Base-by-base conservation (phyloP, 495 filamentous ascomycete genomes). In the Lasiosphaeris hirsuta region DNA sequence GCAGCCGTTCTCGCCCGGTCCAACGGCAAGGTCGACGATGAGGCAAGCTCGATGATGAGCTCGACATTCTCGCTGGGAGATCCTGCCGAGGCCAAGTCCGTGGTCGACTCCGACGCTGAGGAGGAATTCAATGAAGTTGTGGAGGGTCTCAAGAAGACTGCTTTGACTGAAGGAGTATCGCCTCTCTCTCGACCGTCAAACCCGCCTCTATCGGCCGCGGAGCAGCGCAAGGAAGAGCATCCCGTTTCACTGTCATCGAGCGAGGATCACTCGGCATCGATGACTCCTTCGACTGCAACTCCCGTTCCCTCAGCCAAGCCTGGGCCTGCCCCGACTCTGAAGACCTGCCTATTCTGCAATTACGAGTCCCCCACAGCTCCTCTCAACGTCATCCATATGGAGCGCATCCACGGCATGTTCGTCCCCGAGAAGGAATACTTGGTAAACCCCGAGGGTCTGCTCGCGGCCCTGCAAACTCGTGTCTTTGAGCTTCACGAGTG, bases 351-450 rank as follows among this genome's bases (percentile, higher is more conserved):
- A 2, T 97, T 97, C 81, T 99, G 94, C 77, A 89, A 90, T 62
- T 86, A 86, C 61, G 73, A 86, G 17, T 92, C 90, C 0, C 81
- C 90, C 1, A 86, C 82, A 10, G 68, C 92, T 18, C 68, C 82
- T 10, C 75, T 91, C 14, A 96, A 93, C 66, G 78, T 90, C 34
- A 71, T 80, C 23, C 94, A 99, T 63, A 99, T 99, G 94, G 83
- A 84, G 67, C 88, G 90, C 59, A 85, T 84, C 57, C 94, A 99
- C 68, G 91, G 93, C 74, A 87, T 97, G 85, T 99, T 97, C 72
- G 87, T 99, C 62, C 94, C 94, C 0, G 94, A 99, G 64, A 83
- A 83, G 63, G 68, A 84, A 13, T 99, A 88, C 60, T 76, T 99
- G 4, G 81, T 87, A 9, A 81, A 99, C 60, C 67, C 92, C 13